A percentile compares a stretch with the other conserved stretches of the same genome.
phyloP scores from a whole-genome alignment of 495 filamentous ascomycete genomes.

The Aspergillus bertholletiae region DNA sequence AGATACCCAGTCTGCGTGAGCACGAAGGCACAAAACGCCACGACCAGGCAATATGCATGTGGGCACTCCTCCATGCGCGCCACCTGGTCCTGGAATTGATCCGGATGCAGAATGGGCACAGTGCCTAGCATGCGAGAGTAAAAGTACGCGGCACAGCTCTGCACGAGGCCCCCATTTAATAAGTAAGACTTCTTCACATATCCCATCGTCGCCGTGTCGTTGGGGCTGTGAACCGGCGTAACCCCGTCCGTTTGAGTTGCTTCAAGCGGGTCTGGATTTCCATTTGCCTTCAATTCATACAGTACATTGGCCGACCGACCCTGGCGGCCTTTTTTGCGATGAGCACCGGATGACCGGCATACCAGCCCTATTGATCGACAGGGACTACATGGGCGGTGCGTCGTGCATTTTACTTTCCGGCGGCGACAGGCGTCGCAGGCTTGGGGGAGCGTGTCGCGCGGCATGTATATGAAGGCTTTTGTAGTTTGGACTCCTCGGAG shows the following conservation, averaged over 20 bases:
- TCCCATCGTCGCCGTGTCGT: slow-evolving; percentile 1
- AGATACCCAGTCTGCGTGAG: slow-evolving; percentile 55
- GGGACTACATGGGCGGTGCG: slow-evolving; percentile 55
- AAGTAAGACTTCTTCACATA: slow-evolving; percentile 42
- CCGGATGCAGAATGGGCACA: slow-evolving; percentile 68
- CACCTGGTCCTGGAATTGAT: slow-evolving; percentile 55
- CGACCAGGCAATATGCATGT: slow-evolving; percentile 71
- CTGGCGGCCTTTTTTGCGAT: slow-evolving; percentile 84
- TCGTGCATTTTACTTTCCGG: slow-evolving; percentile 72
- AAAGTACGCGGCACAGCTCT: slow-evolving; percentile 69
- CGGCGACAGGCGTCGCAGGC: slow-evolving; percentile 83
- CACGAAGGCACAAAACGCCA: slow-evolving; percentile 73
- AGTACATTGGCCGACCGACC: slow-evolving; percentile 80
- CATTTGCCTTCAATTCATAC: slow-evolving; percentile 64
- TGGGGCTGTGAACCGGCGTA: slow-evolving; percentile 42
- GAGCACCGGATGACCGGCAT: slow-evolving; percentile 80
- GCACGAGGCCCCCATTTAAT: slow-evolving; percentile 57
- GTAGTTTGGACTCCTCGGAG: too few relatives aligned
- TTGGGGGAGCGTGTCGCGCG: slow-evolving; percentile 43
- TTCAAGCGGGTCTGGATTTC: too few relatives aligned
- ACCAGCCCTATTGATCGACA: slow-evolving; percentile 63
- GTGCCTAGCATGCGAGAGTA: slow-evolving; percentile 72
- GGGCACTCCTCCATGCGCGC: slow-evolving; percentile 55
- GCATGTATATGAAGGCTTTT: background rate
- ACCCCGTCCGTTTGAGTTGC: slow-evolving; percentile 45